Percentiles rank a stretch among this genome's conserved stretches.
Evolutionary conservation across 345 rosid species (phyloP).

Genomic region (Acer yangbiense): DNA sequence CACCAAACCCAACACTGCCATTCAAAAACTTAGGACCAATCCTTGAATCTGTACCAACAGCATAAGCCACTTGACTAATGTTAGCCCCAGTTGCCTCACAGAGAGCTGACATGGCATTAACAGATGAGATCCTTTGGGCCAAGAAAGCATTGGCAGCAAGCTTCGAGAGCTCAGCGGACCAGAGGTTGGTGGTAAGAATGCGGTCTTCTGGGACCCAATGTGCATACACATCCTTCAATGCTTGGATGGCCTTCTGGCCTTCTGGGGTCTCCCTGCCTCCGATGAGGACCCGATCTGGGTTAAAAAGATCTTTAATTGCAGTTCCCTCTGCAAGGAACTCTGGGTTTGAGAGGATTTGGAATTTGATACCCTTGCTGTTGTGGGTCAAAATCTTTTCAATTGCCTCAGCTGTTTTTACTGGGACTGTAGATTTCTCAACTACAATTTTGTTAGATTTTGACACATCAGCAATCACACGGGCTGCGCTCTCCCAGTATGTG

Average conservation of each 20-base stretch:
- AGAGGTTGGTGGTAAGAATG: constrained; percentile 84
- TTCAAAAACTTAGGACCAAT: constrained; percentile 87
- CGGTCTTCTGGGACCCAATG: constrained; percentile 87
- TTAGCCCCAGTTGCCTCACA: constrained; percentile 91
- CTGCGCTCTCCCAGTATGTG: constrained; percentile 98
- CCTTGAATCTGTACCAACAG: constrained; percentile 80
- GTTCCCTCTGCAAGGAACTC: constrained; percentile 98
- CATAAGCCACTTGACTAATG: constrained; percentile 71
- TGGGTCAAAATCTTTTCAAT: constrained; percentile 89
- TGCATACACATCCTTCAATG: constrained; percentile 79
- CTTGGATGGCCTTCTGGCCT: constrained; percentile 74
- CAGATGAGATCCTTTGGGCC: constrained; percentile 92
- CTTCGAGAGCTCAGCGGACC: constrained; percentile 96
- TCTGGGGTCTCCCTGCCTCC: constrained; percentile 93
- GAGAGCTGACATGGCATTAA: constrained; percentile 91
- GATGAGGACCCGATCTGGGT: constrained; percentile 84
- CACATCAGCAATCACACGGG: constrained; percentile 91
- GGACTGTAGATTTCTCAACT: constrained; percentile 95
- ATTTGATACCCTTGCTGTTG: constrained; percentile 91
- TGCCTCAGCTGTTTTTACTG: constrained; percentile 91
- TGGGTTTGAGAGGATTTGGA: constrained; percentile 92
- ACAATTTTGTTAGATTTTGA: constrained; percentile 87
- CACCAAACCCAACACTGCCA: constrained; percentile 90
- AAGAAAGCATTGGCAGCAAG: constrained; percentile 93
- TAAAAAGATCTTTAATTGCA: constrained; percentile 70